Evolutionary conservation across 2,329 filamentous ascomycete species (phyloP).

Genomic region (Neofusicoccum sp.): DNA sequence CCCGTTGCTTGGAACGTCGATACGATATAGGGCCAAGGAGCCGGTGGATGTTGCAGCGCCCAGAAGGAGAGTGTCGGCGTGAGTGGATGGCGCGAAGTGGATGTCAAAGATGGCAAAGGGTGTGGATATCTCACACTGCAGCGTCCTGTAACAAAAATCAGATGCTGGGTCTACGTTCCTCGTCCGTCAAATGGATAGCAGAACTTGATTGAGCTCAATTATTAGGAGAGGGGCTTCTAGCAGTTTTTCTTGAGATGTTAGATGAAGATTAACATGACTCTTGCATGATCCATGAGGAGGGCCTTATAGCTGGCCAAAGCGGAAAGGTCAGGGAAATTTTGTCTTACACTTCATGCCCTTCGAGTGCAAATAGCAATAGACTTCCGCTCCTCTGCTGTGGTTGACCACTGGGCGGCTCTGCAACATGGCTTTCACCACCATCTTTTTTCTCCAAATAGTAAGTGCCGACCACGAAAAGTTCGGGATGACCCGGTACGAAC

Average conservation of each 20-base stretch:
- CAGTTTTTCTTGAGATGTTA: too few relatives aligned
- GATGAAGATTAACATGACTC: too few relatives aligned
- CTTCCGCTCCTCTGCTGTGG: conserved; percentile 70
- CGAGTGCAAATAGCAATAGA: conserved; percentile 63
- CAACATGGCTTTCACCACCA: conserved; percentile 25
- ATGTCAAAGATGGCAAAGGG: conserved; percentile 79
- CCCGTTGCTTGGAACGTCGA: not conserved
- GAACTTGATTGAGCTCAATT: too few relatives aligned
- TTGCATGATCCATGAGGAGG: too few relatives aligned
- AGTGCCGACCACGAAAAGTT: conserved; percentile 77
- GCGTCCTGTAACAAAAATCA: not conserved
- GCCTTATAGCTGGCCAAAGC: not conserved
- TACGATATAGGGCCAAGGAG: conserved; percentile 60
- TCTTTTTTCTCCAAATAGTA: conserved; percentile 67
- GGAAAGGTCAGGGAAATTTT: not conserved
- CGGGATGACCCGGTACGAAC: conserved; percentile 62
- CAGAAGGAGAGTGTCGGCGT: conserved; percentile 48
- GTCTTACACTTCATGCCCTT: conserved; percentile 57
- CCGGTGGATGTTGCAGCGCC: conserved; percentile 78
- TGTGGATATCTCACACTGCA: conserved; percentile 55
- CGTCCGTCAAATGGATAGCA: too few relatives aligned
- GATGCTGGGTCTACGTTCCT: not conserved
- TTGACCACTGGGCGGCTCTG: conserved; percentile 30
- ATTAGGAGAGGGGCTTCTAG: too few relatives aligned
- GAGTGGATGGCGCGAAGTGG: conserved; percentile 65